phyloP scores from a whole-genome alignment of 23 red algal species.

The Rhodosorus marinus region DNA sequence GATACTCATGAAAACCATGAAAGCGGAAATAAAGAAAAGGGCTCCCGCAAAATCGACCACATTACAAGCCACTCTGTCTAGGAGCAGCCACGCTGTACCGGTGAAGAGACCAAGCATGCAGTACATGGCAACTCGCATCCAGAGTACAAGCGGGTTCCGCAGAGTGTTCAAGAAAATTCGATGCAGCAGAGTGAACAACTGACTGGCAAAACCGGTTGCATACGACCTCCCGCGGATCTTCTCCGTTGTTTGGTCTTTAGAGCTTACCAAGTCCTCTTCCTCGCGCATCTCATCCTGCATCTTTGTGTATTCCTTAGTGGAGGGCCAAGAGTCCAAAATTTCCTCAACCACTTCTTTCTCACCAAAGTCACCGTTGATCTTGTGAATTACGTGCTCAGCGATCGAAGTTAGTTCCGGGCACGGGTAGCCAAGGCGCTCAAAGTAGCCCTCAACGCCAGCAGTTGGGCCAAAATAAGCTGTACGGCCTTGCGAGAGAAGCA shows the following conservation, averaged over 20 bases:
- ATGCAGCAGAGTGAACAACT: slow-evolving; percentile 7
- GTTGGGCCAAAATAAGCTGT: slow-evolving; percentile 3
- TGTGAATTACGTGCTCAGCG: slow-evolving; percentile 1
- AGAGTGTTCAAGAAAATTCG: slow-evolving; percentile 9
- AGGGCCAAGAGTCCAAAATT: background rate
- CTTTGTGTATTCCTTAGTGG: background rate
- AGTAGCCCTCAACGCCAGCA: background rate
- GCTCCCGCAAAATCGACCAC: slow-evolving; percentile 9
- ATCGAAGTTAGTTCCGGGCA: background rate
- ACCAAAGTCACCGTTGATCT: background rate
- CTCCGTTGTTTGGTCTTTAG: background rate
- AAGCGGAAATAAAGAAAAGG: slow-evolving; percentile 10
- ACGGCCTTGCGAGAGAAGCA: slow-evolving; percentile 10
- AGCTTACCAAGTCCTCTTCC: background rate
- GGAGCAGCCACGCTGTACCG: slow-evolving; percentile 9
- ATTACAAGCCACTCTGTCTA: background rate
- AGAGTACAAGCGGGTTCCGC: slow-evolving; percentile 16
- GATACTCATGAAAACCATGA: slow-evolving; percentile 25
- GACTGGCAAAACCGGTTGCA: slow-evolving; percentile 8
- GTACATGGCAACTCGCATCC: slow-evolving; percentile 25
- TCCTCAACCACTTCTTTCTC: background rate
- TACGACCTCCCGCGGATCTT: background rate
- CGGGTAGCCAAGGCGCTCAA: background rate
- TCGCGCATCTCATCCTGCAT: background rate
- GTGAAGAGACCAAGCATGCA: slow-evolving; percentile 6